These are phyloP conservation scores for Amaranthus hypochondriacus DNA, from an alignment of 148 eudicot genomes.

Conservation along the genomic window DNA sequence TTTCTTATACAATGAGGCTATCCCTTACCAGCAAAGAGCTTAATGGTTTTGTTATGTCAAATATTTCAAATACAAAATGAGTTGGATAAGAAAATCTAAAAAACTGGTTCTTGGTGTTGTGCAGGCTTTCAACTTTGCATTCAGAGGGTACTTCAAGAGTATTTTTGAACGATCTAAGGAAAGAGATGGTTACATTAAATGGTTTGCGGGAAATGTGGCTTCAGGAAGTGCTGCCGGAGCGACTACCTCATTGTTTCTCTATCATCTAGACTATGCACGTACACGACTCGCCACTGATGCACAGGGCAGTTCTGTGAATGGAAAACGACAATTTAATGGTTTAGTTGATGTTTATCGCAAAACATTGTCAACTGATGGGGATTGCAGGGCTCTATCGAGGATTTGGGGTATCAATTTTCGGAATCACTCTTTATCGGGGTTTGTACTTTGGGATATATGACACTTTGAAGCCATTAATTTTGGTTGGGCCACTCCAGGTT, in stretches of 20 bases:
- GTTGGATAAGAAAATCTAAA: background rate
- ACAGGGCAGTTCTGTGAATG: slow-evolving; percentile 31
- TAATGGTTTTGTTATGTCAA: no score
- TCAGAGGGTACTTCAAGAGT: slow-evolving; percentile 89
- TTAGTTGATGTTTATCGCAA: slow-evolving; percentile 76
- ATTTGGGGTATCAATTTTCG: slow-evolving; percentile 80
- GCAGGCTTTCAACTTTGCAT: slow-evolving; percentile 98
- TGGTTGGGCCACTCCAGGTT: slow-evolving; percentile 80
- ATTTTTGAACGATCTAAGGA: slow-evolving; percentile 77
- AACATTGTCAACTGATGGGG: slow-evolving; percentile 85
- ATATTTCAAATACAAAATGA: no score
- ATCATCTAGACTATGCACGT: slow-evolving; percentile 92
- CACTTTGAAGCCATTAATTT: slow-evolving; percentile 78
- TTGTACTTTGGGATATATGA: slow-evolving; percentile 97
- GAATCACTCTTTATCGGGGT: slow-evolving; percentile 95
- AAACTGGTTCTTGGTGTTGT: slow-evolving; percentile 21
- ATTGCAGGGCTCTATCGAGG: slow-evolving; percentile 87
- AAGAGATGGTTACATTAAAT: slow-evolving; percentile 81
- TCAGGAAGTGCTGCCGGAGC: slow-evolving; percentile 99
- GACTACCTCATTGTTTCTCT: slow-evolving; percentile 79
- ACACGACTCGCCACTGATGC: slow-evolving; percentile 85
- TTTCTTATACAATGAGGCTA: background rate
- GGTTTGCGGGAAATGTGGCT: slow-evolving; percentile 97
- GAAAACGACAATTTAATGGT: slow-evolving; percentile 68
- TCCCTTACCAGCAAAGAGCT: background rate